Evolutionary conservation across 1,139 yeast genomes (phyloP).

Genomic region (Yamadazyma triangularis): DNA sequence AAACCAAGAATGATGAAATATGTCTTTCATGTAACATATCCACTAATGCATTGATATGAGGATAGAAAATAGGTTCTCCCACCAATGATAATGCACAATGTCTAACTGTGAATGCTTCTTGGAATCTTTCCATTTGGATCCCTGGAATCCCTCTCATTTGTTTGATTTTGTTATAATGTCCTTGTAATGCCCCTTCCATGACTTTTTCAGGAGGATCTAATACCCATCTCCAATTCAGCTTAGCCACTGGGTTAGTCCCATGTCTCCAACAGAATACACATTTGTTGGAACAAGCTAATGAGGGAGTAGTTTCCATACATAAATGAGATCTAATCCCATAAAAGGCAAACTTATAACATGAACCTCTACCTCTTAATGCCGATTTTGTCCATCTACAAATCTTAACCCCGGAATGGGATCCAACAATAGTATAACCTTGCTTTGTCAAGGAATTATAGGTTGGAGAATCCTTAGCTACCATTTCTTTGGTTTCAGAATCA

Average conservation of each 20-base stretch:
- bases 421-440: constrained; percentile 91
- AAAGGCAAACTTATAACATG: constrained; percentile 89
- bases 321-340: constrained; percentile 87
- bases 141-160: constrained; percentile 97
- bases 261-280: constrained; percentile 98
- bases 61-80: constrained; percentile 93
- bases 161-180: constrained; percentile 87
- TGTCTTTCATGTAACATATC: constrained; percentile 71
- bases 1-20: constrained; percentile 83
- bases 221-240: constrained; percentile 91
- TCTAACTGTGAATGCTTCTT: constrained; percentile 82
- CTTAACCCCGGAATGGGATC: constrained; percentile 93
- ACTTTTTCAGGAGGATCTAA: constrained; percentile 85
- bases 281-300: constrained; percentile 88
- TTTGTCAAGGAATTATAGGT: constrained; percentile 84
- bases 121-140: constrained; percentile 81
- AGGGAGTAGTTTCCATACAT: constrained; percentile 96
- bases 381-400: constrained; percentile 96
- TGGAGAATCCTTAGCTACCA: constrained; percentile 90
- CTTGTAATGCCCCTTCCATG: constrained; percentile 78
- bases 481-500: constrained; percentile 52
- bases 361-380: constrained; percentile 89
- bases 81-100: constrained; percentile 92
- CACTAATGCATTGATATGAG: constrained; percentile 82
- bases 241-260: constrained; percentile 95